Conservation (phyloP, 2,329 filamentous ascomycete genomes). For the Thelonectria olida region DNA sequence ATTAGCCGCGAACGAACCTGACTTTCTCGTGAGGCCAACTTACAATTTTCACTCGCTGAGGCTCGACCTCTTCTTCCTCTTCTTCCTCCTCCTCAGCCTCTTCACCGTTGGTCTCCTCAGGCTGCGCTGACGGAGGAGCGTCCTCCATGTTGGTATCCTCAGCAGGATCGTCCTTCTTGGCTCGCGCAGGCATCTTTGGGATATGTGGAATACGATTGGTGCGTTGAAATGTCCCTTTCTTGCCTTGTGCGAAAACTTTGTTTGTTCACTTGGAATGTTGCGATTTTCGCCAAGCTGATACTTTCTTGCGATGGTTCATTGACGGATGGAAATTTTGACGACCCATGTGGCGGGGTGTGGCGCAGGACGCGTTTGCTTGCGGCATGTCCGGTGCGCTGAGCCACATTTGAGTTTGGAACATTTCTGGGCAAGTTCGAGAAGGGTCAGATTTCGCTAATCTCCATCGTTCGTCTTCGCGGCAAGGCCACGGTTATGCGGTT, state of each 20-base stretch:
- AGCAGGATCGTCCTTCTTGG: slow-evolving; percentile 46
- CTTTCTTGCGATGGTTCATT: not conserved
- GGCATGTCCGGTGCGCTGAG: not conserved
- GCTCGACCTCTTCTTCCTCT: slow-evolving; percentile 55
- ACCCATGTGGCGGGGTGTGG: slow-evolving; percentile 10
- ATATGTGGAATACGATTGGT: not conserved
- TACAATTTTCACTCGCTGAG: slow-evolving; percentile 71
- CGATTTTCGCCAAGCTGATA: slow-evolving; percentile 1
- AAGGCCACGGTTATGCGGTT: too few relatives aligned
- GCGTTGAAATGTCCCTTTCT: not conserved
- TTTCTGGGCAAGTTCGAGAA: not conserved
- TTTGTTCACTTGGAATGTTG: not conserved
- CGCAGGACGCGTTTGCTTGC: not conserved
- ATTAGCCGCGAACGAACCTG: slow-evolving; percentile 10
- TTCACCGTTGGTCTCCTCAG: slow-evolving; percentile 46
- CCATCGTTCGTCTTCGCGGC: not conserved
- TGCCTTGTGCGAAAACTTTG: slow-evolving; percentile 9
- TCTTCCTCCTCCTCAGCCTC: slow-evolving; percentile 51
- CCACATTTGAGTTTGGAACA: not conserved
- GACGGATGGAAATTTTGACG: slow-evolving; percentile 26
- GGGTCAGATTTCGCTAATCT: not conserved
- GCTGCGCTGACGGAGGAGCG: slow-evolving; percentile 51
- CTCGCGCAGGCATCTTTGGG: slow-evolving; percentile 53
- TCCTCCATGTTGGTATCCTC: slow-evolving; percentile 57
- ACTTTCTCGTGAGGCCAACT: slow-evolving; percentile 24